Conservation (phyloP, 2,329 filamentous ascomycete species). For the Ophiostoma australiae region DNA sequence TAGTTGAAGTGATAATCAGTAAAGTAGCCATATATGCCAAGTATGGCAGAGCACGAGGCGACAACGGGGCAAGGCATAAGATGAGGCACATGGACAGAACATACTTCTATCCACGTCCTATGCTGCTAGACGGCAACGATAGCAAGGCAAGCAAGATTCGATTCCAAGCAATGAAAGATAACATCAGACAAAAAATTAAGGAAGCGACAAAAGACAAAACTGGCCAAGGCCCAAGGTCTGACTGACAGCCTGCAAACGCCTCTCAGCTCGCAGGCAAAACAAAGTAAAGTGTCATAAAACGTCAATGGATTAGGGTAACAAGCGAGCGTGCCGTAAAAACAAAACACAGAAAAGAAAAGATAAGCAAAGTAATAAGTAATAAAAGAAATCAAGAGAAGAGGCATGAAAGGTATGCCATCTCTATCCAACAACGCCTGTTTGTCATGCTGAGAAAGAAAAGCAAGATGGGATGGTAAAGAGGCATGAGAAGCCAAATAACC, state of each 20-base stretch:
- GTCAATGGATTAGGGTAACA: not conserved
- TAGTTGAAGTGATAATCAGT: too few species aligned
- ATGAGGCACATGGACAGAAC: not conserved
- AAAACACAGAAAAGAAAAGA: not conserved
- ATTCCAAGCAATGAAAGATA: not conserved
- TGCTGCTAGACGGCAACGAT: not conserved
- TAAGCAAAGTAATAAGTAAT: not conserved
- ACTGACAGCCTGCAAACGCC: constrained; percentile 1
- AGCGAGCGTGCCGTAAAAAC: not conserved
- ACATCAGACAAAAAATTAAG: not conserved
- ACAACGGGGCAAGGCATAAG: not conserved
- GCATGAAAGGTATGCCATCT: not conserved
- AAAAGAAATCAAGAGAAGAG: not conserved
- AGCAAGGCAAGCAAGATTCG: not conserved
- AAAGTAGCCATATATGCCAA: not conserved
- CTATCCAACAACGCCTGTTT: not conserved
- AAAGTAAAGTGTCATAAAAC: constrained; percentile 14
- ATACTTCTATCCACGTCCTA: not conserved
- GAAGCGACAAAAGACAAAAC: not conserved
- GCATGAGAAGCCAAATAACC: not conserved
- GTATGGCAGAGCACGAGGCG: not conserved
- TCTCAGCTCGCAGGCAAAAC: constrained; percentile 12
- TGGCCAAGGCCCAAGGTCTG: not conserved
- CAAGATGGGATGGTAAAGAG: not conserved
- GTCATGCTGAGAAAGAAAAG: constrained; percentile 10